Conservation (phyloP, 805 yeast genomes). For the Dipodascopsis uninucleata region DNA sequence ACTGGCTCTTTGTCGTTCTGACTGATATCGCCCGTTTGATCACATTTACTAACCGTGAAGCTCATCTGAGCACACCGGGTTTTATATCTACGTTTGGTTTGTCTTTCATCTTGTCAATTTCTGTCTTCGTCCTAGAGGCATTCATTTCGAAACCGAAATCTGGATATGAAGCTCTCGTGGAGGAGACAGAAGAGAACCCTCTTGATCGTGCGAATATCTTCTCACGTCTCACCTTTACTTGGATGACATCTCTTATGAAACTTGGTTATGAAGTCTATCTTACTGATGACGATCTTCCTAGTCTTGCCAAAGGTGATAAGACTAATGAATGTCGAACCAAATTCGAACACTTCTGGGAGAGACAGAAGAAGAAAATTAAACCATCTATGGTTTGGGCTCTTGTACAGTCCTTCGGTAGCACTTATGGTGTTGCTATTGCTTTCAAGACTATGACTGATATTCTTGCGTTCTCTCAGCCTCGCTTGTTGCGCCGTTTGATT, state of each 20-base stretch:
- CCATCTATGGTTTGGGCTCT: constrained; percentile 62
- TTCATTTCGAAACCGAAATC: constrained; percentile 40
- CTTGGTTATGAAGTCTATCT: constrained; percentile 63
- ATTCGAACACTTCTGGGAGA: constrained; percentile 59
- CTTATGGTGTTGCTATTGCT: constrained; percentile 64
- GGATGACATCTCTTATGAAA: constrained; percentile 86
- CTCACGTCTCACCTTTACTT: constrained; percentile 72
- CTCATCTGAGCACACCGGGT: constrained; percentile 19
- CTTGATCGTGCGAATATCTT: constrained; percentile 63
- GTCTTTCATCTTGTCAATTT: constrained; percentile 22
- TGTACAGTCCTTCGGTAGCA: constrained; percentile 66
- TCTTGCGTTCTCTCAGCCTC: constrained; percentile 87
- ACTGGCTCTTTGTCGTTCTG: constrained; percentile 60
- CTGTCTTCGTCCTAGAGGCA: constrained; percentile 39
- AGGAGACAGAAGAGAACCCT: constrained; percentile 41
- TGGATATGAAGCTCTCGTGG: constrained; percentile 36
- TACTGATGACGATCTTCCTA: constrained; percentile 63
- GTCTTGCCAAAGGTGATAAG: constrained; percentile 63
- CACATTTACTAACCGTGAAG: constrained; percentile 36
- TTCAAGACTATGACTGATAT: constrained; percentile 73
- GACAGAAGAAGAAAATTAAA: constrained; percentile 42
- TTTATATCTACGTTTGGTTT: constrained; percentile 23
- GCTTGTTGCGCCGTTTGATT: constrained; percentile 64
- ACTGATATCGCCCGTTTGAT: constrained; percentile 44
- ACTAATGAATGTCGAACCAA: constrained; percentile 49